Evolutionary conservation across 345 rosid genomes (phyloP), one percentile per base, ranked within the genome.

Genomic region (Arabis alpina): DNA sequence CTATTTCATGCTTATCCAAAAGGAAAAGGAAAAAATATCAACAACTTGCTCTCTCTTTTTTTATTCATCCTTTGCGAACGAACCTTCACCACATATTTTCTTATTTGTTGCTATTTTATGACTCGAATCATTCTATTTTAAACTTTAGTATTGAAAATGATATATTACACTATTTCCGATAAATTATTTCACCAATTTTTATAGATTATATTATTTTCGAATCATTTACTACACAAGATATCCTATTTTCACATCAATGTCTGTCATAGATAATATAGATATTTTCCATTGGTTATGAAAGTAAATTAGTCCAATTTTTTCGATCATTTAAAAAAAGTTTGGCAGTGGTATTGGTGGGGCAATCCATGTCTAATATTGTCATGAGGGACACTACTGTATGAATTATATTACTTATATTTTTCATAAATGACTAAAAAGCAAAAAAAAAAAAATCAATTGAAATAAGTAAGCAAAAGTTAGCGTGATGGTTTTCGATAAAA

Each of bases 1-100:
- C 61, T 9, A 53, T 61, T 44, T 55, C 70, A 54, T 75, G 58
- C 74, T 75, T 75, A 75, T 75, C 64, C 74, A 45, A 27, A 61
- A 60, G 16, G 39, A 53, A 58, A 59, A 73, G 44, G 51, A 12
- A 27, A 60, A 40, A 28, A 60, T 60, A 25, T 60, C 57, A 61
- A 53, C 73, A 74, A 68, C 64, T 68, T 54, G 68, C 43, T 43
- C 7, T 36, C 10, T 2, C 23, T 50, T 30, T 61, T 52, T 43
- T 52, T 7, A 10, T 45, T 66, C 62, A 45, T 66, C 67, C 55
- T 66, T 74, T 2, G 66, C 61, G 37, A 12, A 47, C 61, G 37
- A 12, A 47, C 19, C 47, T 73, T 65, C 54, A 53, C 78, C 78
- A 68, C 70, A 61, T 68, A 72, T 64, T 54, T 43, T 61, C 47